Percentiles rank a stretch among this genome's conserved stretches.
phyloP scores from a whole-genome alignment of 805 yeast species.

The Ogataea pilisensis region DNA sequence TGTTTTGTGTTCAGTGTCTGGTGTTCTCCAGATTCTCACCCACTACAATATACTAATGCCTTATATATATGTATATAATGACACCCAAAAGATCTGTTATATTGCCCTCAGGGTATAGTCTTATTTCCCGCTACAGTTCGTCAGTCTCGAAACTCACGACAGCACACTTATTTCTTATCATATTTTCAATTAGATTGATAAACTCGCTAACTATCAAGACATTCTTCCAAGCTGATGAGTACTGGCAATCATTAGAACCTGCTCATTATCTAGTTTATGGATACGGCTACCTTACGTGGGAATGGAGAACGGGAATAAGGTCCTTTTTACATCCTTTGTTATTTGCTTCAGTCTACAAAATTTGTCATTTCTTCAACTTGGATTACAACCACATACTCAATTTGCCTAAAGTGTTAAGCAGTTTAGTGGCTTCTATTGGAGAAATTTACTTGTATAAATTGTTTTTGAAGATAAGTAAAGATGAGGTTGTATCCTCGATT shows the following conservation, averaged over 20 bases:
- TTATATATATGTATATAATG: too few species aligned
- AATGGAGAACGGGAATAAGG: conserved; percentile 75
- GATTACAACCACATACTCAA: conserved; percentile 39
- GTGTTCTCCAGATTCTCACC: too few species aligned
- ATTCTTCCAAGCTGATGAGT: conserved; percentile 95
- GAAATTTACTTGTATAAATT: conserved; percentile 59
- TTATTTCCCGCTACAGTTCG: neutral
- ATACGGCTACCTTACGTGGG: conserved; percentile 90
- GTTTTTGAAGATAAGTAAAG: conserved; percentile 26
- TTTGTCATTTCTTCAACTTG: conserved; percentile 31
- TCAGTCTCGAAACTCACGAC: neutral
- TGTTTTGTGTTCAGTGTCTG: too few species aligned
- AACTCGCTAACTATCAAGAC: conserved; percentile 66
- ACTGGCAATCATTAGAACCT: conserved; percentile 88
- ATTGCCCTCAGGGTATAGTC: neutral
- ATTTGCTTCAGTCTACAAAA: conserved; percentile 45
- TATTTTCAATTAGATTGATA: conserved; percentile 45
- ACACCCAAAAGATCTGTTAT: neutral
- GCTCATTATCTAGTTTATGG: conserved; percentile 76
- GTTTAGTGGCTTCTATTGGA: conserved; percentile 62
- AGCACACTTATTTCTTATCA: conserved; percentile 1
- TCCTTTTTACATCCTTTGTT: conserved; percentile 77
- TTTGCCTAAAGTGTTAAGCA: conserved; percentile 68
- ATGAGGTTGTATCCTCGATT: conserved; percentile 11
- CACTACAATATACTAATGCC: too few species aligned